Base-by-base conservation (phyloP, 805 yeast species). In the Lachancea thermotolerans region DNA sequence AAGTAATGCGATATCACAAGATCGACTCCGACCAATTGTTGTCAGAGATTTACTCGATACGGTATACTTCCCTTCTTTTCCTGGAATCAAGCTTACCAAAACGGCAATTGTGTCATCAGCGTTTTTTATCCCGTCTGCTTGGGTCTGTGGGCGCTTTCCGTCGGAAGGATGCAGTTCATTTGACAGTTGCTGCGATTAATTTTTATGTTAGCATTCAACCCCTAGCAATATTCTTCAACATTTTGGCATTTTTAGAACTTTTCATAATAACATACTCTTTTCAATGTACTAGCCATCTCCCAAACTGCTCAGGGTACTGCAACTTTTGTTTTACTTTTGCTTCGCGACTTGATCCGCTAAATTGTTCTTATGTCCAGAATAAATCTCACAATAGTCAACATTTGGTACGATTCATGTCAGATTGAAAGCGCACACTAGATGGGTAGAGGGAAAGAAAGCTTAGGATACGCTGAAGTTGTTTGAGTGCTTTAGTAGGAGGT, bases 1-100 rank as follows among this genome's bases (percentile, higher is more conserved):
- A n/a, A 54, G 47, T 3, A 84, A 60, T 3, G 67, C 64, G 11
- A 81, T 60, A 50, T 81, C 85, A 59, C 85, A 79, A 10, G 75
- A 65, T 40, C 80, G 70, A 55, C 83, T 78, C 47, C 86, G 68
- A 1, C 86, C 86, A 4, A 77, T 62, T 0, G 63, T 50, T 1
- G 66, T 56, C 3, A 61, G 57, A 2, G 63, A 54, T 28, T 71
- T 57, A 21, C 69, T 52, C 2, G 55, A 52, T n/a, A 78, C 47
- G 1, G 48, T 37, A 5, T 54, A 48, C n/a, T 47, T 52, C 31
- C 65, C 64, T 39, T 62, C 62, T 41, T 57, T 61, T 2, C 62
- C 67, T 6, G 68, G 67, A 11, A 62, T 62, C 16, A 62, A 47
- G 48, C 57, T 64, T 29, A 60, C 49, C 18, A 64, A 39, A 10